Base-by-base conservation (phyloP, 768 basidiomycete species). In the Pleurotus salmoneostramineus region DNA sequence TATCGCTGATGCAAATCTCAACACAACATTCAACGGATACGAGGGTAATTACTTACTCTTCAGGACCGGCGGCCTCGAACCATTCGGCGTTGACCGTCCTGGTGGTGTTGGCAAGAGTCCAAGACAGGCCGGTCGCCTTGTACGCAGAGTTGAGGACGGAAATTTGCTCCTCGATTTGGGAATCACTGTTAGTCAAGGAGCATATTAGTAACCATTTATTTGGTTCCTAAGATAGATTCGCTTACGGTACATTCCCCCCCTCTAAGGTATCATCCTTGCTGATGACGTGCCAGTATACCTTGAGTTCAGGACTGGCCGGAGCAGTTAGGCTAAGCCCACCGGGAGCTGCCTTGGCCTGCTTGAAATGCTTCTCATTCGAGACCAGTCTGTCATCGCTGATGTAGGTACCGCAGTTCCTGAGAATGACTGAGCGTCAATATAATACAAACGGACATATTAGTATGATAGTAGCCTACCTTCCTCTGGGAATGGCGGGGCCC, bases 1-100 rank as follows among this genome's bases (percentile, higher is more conserved):
- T 76, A 5, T 70, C 75, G 54, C 67, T 77, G 15, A 69, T 69
- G 61, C 69, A 71, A 70, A 78, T 82, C 80, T 80, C 82, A 57
- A 71, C 64, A 27, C 71, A 48, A 62, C 78, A 81, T 60, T 69
- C 61, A 2, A 76, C 81, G n/a, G 15, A 8, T 14, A 43, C 17
- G 27, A 31, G 27, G 8, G 34, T 14, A 40, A 51, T 73, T 74
- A 47, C 69, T 69, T 15, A 76, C 80, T 47, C 66, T 64, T 14
- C 52, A 8, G 52, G 52, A 31, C 52, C 52, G 43, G 52, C 35
- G n/a, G 17, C 35, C n/a, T 55, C 52, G 32, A 55, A 55, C 52
- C 52, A 55, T 21, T 55, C 52, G 7, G 52, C 52, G n/a, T 55
- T 55, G 52, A 55, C 52, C 14, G 52, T 55, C 15, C 52, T 8